phyloP scores from a whole-genome alignment of 129 eudicot genomes.

The Silybum marianum region DNA sequence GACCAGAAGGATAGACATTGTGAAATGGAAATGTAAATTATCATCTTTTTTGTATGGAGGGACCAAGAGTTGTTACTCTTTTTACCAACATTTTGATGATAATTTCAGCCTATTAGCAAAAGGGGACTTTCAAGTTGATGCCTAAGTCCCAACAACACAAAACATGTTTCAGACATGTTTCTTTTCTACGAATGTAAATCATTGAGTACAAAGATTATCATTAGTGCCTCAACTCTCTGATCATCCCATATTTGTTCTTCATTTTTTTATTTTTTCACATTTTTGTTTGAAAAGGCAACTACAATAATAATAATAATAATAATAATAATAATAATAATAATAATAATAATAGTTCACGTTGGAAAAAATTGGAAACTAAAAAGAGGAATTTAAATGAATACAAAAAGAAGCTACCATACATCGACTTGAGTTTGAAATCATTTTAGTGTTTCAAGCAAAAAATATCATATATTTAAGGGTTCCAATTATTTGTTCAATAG shows the following conservation, averaged over 20 bases:
- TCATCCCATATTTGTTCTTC: neutral
- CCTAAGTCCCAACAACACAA: constrained; percentile 4
- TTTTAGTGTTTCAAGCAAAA: neutral
- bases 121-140: neutral
- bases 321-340: too few relatives aligned
- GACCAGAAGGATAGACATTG: constrained; percentile 1
- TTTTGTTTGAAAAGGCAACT: neutral
- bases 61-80: constrained; percentile 10
- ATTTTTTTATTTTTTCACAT: too few relatives aligned
- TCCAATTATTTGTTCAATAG: too few relatives aligned
- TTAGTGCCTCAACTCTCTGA: neutral
- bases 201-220: neutral
- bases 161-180: constrained; percentile 31
- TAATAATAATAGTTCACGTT: neutral
- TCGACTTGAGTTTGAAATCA: too few relatives aligned
- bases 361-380: neutral
- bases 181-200: neutral
- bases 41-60: constrained; percentile 8
- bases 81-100: constrained; percentile 12
- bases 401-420: neutral
- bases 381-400: too few relatives aligned
- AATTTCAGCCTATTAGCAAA: neutral
- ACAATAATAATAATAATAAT: neutral
- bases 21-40: constrained; percentile 7
- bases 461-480: neutral